phyloP scores from a whole-genome alignment of 208 protist species.

The Crithidia sp. region DNA sequence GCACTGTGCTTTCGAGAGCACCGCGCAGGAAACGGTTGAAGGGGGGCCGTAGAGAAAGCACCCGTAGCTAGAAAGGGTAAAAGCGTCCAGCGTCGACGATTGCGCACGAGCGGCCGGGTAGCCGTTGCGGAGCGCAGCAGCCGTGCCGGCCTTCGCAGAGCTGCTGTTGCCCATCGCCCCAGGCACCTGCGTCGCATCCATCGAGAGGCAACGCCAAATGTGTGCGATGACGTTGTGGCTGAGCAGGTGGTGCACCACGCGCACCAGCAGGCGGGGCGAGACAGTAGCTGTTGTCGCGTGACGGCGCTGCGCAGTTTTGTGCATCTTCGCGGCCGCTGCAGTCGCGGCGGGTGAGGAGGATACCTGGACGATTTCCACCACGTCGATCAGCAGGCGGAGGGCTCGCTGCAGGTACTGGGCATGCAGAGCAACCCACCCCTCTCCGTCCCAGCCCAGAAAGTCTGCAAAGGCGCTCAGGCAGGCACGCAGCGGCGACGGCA shows the following conservation, averaged over 20 bases:
- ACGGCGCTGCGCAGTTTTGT: neutral
- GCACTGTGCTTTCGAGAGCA: slow-evolving; percentile 26
- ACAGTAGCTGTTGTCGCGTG: neutral
- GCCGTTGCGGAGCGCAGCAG: neutral
- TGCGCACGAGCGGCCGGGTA: too few species aligned
- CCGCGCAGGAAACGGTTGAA: neutral
- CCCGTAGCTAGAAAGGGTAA: neutral
- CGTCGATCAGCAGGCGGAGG: slow-evolving; percentile 15
- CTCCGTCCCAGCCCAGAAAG: slow-evolving; percentile 27
- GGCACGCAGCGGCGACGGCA: slow-evolving; percentile 12
- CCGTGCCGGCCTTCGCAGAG: too few species aligned
- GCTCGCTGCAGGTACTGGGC: slow-evolving; percentile 11
- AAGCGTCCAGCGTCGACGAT: too few species aligned
- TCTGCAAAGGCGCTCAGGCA: slow-evolving; percentile 8
- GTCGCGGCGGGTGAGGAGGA: neutral
- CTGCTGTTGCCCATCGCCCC: neutral
- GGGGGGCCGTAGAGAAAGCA: slow-evolving; percentile 8
- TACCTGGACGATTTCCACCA: neutral
- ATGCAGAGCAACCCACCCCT: slow-evolving; percentile 19
- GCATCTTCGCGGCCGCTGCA: neutral
- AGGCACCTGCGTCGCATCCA: slow-evolving; percentile 18
- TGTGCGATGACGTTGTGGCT: slow-evolving; percentile 15
- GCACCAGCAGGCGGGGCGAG: neutral
- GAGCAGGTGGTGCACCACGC: slow-evolving; percentile 1
- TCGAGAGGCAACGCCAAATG: slow-evolving; percentile 29